Evolutionary conservation across 2,329 filamentous ascomycete species (phyloP), one percentile per base, ranked within the genome.

Genomic region (Ceratocystis diversiconidia): DNA sequence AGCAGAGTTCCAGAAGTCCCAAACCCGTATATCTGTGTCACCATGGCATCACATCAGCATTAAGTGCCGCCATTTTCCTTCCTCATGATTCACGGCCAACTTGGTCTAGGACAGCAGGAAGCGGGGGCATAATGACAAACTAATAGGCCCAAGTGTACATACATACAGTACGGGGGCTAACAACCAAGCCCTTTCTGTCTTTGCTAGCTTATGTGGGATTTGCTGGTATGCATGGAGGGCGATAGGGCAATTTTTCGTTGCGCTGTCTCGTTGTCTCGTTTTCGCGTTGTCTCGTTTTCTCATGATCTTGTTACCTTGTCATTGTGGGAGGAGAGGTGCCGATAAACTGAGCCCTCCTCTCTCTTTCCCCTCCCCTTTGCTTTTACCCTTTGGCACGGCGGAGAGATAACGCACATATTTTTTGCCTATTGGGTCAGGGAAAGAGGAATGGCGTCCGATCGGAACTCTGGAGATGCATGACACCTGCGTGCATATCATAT

Each of bases 1-100:
- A 41, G 36, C 36, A 41, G 36, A 41, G 36, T 41, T 41, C 36
- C 36, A 41, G 36, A 15, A 57, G 22, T 25, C 52, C 22, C 25
- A 57, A 57, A n/a, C 15, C 17, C 22, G n/a, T n/a, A 57, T 36
- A 22, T 59, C 55, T 59, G 55, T 59, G 55, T 59, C 55, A 59
- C 55, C 55, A 32, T 59, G 10, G 15, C 55, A 59, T 32, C 28
- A 59, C 32, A 30, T 19, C 55, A 59, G n/a, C 28, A 4, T 30
- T 8, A 59, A 8, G n/a, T 12, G n/a, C n/a, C 46, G n/a, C 22
- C 22, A 32, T 32, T 59, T 32, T 25, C 3, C 32, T 17, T 36
- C 22, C 5, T 17, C 55, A n/a, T 59, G 30, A 32, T 59, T 36
- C 55, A 59, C 55, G 17, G 55, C 32, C 55, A 59, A 59, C 32